These are phyloP conservation scores for Termitomyces sp. DNA, from an alignment of 768 basidiomycete species.

Conservation along the genomic window DNA sequence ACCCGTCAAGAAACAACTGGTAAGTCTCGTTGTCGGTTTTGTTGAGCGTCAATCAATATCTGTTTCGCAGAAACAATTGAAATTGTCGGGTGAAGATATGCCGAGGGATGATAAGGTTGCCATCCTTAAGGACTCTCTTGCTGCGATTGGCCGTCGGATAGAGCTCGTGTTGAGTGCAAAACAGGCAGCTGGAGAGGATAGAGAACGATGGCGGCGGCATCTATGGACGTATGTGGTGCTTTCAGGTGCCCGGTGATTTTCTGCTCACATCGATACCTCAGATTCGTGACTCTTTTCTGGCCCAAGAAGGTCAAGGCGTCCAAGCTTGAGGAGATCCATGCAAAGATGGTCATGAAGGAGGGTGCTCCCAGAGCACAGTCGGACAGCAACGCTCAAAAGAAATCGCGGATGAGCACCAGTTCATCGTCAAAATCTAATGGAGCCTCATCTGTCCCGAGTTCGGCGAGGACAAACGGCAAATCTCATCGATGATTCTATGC, in stretches of 20 bases:
- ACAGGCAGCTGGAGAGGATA: slow-evolving; percentile 73
- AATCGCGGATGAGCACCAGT: slow-evolving; percentile 47
- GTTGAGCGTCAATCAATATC: slow-evolving; percentile 1
- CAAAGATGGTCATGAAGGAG: slow-evolving; percentile 93
- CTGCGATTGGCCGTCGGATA: slow-evolving; percentile 90
- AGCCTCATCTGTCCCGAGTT: slow-evolving; percentile 35
- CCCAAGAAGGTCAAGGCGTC: slow-evolving; percentile 93
- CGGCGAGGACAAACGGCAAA: slow-evolving; percentile 58
- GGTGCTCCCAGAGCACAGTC: slow-evolving; percentile 55
- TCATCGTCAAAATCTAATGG: slow-evolving; percentile 48
- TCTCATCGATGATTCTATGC: slow-evolving; percentile 41
- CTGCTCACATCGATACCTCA: slow-evolving; percentile 22
- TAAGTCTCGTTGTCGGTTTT: slow-evolving; percentile 27
- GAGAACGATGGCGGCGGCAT: slow-evolving; percentile 85
- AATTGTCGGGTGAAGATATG: slow-evolving; percentile 89
- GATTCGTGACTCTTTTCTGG: slow-evolving; percentile 96
- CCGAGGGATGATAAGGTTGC: slow-evolving; percentile 94
- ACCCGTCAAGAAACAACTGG: slow-evolving; percentile 95
- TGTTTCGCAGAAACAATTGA: slow-evolving; percentile 78
- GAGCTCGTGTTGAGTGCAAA: slow-evolving; percentile 76
- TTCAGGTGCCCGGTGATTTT: neutral
- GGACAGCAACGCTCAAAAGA: slow-evolving; percentile 48
- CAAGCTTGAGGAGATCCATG: slow-evolving; percentile 92
- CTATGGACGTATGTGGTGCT: slow-evolving; percentile 83
- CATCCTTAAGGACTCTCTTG: slow-evolving; percentile 91